Evolutionary conservation across 495 filamentous ascomycete genomes (phyloP).

Genomic region (Penicillium goetzii): DNA sequence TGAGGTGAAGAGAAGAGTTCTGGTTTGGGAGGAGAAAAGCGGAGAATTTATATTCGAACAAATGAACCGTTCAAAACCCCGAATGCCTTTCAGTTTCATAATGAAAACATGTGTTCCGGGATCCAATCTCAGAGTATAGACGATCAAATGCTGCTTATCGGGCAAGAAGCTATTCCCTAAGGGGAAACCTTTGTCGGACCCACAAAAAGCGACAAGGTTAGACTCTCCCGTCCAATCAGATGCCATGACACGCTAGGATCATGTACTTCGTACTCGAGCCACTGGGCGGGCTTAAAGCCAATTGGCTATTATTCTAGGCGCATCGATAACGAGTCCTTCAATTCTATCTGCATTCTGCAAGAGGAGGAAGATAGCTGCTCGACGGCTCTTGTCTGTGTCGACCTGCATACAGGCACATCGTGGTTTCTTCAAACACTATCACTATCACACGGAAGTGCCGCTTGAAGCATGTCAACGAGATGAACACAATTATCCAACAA

Average conservation of each 20-base stretch:
- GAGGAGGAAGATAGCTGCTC: too few relatives aligned
- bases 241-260: neutral
- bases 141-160: slow-evolving; percentile 11
- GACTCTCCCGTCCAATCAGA: neutral
- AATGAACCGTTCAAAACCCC: too few relatives aligned
- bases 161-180: slow-evolving; percentile 26
- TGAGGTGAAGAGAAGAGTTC: neutral
- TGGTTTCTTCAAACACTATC: too few relatives aligned
- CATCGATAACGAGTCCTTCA: too few relatives aligned
- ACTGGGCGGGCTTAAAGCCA: neutral
- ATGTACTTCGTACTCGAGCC: neutral
- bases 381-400: too few relatives aligned
- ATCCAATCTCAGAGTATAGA: neutral
- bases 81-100: neutral
- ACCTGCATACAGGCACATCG: too few relatives aligned
- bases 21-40: neutral
- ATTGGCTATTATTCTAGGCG: neutral
- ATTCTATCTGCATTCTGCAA: too few relatives aligned
- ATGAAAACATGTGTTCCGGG: neutral
- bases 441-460: too few relatives aligned
- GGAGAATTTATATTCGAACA: neutral
- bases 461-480: too few relatives aligned
- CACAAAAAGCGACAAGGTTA: slow-evolving; percentile 17
- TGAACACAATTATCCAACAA: too few relatives aligned
- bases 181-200: slow-evolving; percentile 40